A percentile compares a stretch with the other conserved stretches of the same genome.
Evolutionary conservation across 495 filamentous ascomycete genomes (phyloP).

Genomic region (Glutinoglossum americanum): DNA sequence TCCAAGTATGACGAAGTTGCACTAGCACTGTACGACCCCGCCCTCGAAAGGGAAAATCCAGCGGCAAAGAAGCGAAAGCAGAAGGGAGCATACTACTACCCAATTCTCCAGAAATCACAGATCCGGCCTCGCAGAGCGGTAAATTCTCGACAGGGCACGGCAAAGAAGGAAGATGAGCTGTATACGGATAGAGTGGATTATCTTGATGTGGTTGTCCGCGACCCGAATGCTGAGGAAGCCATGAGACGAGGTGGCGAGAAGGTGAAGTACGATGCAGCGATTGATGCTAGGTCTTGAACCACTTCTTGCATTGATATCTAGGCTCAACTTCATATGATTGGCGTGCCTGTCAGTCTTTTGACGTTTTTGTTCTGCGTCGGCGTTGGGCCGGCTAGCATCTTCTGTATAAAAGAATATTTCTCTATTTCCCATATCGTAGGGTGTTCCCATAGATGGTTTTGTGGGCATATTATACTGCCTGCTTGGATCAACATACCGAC

Average conservation of each 20-base stretch:
- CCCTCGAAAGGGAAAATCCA: conserved; percentile 13
- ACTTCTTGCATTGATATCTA: background rate
- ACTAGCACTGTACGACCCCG: conserved; percentile 39
- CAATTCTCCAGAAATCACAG: conserved; percentile 47
- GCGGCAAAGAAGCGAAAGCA: conserved; percentile 24
- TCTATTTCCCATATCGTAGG: no score
- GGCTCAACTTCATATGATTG: background rate
- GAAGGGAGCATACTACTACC: conserved; percentile 77
- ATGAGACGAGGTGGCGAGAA: conserved; percentile 20
- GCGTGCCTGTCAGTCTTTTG: background rate
- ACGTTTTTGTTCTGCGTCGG: background rate
- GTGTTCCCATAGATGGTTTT: no score
- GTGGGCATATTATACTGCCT: no score
- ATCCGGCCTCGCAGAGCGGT: conserved; percentile 34
- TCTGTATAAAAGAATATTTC: background rate
- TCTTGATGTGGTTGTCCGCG: conserved; percentile 31
- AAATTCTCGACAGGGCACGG: conserved; percentile 25
- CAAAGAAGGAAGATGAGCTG: conserved; percentile 19
- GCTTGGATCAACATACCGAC: no score
- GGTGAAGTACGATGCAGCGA: background rate
- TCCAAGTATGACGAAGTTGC: conserved; percentile 35
- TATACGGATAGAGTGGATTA: conserved; percentile 22
- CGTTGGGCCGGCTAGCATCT: background rate
- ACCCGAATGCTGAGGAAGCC: conserved; percentile 29
- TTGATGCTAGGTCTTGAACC: background rate